A percentile compares a stretch with the other conserved stretches of the same genome.
Conservation (phyloP, 306 rosid genomes). For the Ormosia emarginata region DNA sequence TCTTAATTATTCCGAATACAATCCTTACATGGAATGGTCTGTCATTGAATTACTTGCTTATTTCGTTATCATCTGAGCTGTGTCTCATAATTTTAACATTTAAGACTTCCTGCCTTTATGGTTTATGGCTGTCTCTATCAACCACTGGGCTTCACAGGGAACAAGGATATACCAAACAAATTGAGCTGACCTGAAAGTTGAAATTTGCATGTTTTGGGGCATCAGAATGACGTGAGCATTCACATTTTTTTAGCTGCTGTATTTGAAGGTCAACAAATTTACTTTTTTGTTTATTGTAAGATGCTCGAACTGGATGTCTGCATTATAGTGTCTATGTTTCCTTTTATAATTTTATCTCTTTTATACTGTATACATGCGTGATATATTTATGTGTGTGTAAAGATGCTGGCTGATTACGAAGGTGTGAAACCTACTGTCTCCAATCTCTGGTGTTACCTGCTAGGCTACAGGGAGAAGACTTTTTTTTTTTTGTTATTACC, state of each 20-base stretch:
- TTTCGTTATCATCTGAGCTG: conserved; percentile 42
- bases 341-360: background rate
- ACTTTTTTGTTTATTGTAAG: background rate
- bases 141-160: background rate
- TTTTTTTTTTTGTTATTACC: background rate
- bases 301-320: background rate
- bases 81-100: conserved; percentile 16
- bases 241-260: background rate
- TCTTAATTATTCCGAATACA: background rate
- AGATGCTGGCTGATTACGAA: background rate
- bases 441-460: background rate
- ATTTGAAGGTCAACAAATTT: conserved; percentile 9
- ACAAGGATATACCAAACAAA: background rate
- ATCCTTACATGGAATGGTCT: background rate
- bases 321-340: background rate
- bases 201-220: conserved; percentile 7
- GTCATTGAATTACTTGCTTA: conserved; percentile 17
- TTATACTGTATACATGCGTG: background rate
- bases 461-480: background rate
- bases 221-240: background rate
- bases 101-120: conserved; percentile 11
- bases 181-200: conserved; percentile 26
- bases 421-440: background rate
- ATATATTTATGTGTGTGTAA: background rate
- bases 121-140: conserved; percentile 15